Evolutionary conservation across 2,329 filamentous ascomycete species (phyloP).

Genomic region (Epichloe hybrida): DNA sequence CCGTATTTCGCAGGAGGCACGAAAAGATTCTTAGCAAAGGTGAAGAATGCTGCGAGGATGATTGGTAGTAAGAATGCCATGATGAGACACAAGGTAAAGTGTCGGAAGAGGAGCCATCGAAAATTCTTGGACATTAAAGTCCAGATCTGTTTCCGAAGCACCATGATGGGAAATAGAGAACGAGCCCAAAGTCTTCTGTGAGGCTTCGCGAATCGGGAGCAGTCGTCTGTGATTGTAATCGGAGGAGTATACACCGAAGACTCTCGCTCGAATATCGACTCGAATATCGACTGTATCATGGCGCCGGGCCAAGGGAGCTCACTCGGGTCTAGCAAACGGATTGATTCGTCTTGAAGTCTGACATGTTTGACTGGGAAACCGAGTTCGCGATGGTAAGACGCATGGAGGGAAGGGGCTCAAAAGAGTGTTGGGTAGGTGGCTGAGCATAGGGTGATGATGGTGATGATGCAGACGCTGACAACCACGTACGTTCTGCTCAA

Average conservation of each 20-base stretch:
- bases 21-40: conserved; percentile 71
- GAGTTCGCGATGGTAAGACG: too few species aligned
- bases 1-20: conserved; percentile 65
- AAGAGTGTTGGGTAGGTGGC: too few species aligned
- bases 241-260: too few species aligned
- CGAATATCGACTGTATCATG: not conserved
- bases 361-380: too few species aligned
- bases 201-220: not conserved
- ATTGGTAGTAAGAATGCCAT: conserved; percentile 48
- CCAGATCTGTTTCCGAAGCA: conserved; percentile 42
- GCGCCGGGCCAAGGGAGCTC: not conserved
- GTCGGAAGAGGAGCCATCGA: conserved; percentile 42
- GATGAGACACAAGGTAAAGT: conserved; percentile 35
- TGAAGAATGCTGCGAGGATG: conserved; percentile 44
- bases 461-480: not conserved
- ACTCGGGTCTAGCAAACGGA: not conserved
- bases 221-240: too few species aligned
- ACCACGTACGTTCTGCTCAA: not conserved
- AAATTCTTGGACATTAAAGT: conserved; percentile 51
- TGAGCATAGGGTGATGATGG: not conserved
- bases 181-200: not conserved
- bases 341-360: not conserved
- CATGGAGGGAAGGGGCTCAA: too few species aligned
- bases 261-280: too few species aligned
- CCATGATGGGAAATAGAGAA: conserved; percentile 24